phyloP scores from a whole-genome alignment of 305 asterid genomes.

The Rubia occidens region DNA sequence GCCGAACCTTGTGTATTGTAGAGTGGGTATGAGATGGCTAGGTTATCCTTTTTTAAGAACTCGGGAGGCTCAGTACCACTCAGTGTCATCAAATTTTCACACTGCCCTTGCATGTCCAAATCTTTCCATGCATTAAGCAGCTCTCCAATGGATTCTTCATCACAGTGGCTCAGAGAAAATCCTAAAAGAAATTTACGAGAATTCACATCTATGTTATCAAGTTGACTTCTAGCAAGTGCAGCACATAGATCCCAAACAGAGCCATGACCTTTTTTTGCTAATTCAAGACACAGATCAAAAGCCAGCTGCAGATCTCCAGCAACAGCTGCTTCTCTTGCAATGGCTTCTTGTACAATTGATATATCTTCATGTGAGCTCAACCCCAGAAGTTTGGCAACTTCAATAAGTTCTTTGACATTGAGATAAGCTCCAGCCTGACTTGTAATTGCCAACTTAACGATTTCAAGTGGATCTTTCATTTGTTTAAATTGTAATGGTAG shows the following conservation, averaged over 20 bases:
- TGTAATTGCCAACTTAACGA: constrained; percentile 77
- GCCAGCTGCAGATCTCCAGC: constrained; percentile 94
- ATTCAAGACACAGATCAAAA: constrained; percentile 81
- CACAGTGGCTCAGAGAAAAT: constrained; percentile 94
- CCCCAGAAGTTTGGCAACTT: constrained; percentile 92
- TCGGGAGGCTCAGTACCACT: constrained; percentile 67
- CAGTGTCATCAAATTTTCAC: constrained; percentile 53
- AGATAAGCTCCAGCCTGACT: constrained; percentile 82
- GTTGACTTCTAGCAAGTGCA: constrained; percentile 96
- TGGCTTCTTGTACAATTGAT: constrained; percentile 89
- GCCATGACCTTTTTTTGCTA: constrained; percentile 94
- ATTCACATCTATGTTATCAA: constrained; percentile 66
- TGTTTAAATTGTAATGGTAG: constrained; percentile 95
- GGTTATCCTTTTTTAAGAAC: constrained; percentile 35
- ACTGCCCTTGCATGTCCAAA: constrained; percentile 76
- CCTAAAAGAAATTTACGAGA: constrained; percentile 89
- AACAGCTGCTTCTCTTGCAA: constrained; percentile 98
- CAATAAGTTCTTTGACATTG: constrained; percentile 83
- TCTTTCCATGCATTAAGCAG: constrained; percentile 92
- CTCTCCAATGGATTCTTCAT: constrained; percentile 88
- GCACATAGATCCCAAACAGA: constrained; percentile 94
- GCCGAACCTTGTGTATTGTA: constrained; percentile 19
- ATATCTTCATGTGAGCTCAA: constrained; percentile 77
- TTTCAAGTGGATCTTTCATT: constrained; percentile 93
- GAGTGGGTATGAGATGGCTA: constrained; percentile 24